Percentiles rank a stretch among this genome's conserved stretches.
Evolutionary conservation across 495 filamentous ascomycete genomes (phyloP).

Genomic region (Baudoinia panamericana): DNA sequence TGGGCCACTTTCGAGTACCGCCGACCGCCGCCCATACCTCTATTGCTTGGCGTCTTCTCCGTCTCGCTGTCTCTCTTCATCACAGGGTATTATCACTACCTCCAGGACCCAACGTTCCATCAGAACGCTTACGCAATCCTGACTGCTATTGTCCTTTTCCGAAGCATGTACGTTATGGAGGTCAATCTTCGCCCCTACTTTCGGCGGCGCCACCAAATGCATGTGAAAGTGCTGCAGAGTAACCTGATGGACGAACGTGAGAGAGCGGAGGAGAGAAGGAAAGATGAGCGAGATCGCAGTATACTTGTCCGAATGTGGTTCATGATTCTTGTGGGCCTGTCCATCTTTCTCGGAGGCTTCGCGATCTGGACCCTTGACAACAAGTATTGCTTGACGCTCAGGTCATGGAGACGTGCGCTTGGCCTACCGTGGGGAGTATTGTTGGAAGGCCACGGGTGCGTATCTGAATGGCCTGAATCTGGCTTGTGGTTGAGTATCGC

Average conservation of each 20-base stretch:
- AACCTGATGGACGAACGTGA: constrained; percentile 6
- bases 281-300: constrained; percentile 42
- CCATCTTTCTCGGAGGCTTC: constrained; percentile 72
- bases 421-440: constrained; percentile 83
- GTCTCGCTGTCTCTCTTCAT: constrained; percentile 59
- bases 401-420: constrained; percentile 54
- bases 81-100: constrained; percentile 84
- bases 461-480: too few species aligned
- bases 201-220: constrained; percentile 10
- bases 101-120: constrained; percentile 86
- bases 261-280: constrained; percentile 25
- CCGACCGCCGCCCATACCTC: constrained; percentile 39
- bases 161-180: constrained; percentile 89
- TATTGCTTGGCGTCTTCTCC: constrained; percentile 48
- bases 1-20: constrained; percentile 76
- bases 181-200: constrained; percentile 47
- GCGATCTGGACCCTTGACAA: constrained; percentile 82
- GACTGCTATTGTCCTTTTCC: constrained; percentile 62
- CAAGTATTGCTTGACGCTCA: constrained; percentile 58
- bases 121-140: constrained; percentile 76
- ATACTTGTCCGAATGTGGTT: constrained; percentile 64
- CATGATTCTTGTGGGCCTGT: constrained; percentile 57
- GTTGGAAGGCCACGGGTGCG: constrained; percentile 83
- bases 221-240: constrained; percentile 28
- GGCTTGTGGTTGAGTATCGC: too few species aligned